Conservation (phyloP, 1,284 basidiomycete genomes). For the Naganishia liquefaciens region DNA sequence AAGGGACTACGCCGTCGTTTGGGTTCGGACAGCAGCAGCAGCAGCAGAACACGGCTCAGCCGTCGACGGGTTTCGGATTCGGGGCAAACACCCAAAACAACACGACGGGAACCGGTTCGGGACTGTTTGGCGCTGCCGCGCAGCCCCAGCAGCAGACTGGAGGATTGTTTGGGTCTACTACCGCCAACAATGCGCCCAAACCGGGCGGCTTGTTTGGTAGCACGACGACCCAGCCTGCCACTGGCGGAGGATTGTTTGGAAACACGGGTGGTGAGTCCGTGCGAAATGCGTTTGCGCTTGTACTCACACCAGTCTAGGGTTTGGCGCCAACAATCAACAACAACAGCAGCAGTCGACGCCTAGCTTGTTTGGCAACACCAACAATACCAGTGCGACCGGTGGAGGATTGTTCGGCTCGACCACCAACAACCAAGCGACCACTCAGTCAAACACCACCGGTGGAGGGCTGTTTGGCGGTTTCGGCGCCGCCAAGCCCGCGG, state of each 20-base stretch:
- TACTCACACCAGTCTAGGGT: conserved; percentile 24
- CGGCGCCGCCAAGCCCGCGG: conserved; percentile 31
- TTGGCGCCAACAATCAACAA: conserved; percentile 36
- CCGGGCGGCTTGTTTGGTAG: conserved; percentile 51
- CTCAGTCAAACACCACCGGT: conserved; percentile 38
- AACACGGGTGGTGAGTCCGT: conserved; percentile 17
- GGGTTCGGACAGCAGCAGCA: conserved; percentile 48
- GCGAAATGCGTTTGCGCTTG: neutral
- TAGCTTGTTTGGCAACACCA: conserved; percentile 50
- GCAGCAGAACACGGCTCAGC: conserved; percentile 39
- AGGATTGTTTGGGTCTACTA: conserved; percentile 47
- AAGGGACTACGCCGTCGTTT: conserved; percentile 38
- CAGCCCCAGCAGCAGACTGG: conserved; percentile 44
- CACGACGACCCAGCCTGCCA: conserved; percentile 38
- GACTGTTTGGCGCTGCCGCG: conserved; percentile 40
- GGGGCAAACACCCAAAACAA: conserved; percentile 35
- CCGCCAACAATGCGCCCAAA: conserved; percentile 38
- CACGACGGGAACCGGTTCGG: conserved; percentile 36
- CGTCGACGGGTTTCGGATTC: conserved; percentile 39
- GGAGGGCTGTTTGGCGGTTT: conserved; percentile 39
- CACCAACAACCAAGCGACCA: conserved; percentile 41
- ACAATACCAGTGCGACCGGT: conserved; percentile 47
- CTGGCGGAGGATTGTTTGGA: conserved; percentile 50
- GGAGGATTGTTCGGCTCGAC: conserved; percentile 57
- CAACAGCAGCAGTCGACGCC: conserved; percentile 45